Evolutionary conservation across 108 stramenopile species (phyloP), one percentile per base, ranked within the genome.

Genomic region (Nitzschia palea): DNA sequence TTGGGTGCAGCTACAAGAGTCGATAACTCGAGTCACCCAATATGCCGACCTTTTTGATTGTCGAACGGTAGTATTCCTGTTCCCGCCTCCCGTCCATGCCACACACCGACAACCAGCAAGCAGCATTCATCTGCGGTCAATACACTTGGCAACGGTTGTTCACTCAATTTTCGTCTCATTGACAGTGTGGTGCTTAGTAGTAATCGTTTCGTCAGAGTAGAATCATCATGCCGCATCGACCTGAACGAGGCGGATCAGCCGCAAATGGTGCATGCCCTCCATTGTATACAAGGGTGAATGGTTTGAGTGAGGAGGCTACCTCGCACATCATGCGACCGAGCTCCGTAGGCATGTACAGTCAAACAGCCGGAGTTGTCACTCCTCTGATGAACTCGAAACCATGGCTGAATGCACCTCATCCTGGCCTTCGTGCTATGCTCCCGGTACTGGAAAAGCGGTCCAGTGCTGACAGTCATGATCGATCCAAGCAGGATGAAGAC

Each of bases 241-340:
- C 68, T 2, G 57, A 69, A 27, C n/a, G 57, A 59, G 32, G 32
- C 22, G 68, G 68, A 59, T 28, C 55, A 20, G 52, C 66, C 22
- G 2, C 26, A 9, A 43, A 37, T 29, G 4, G 31, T 17, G 34
- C 54, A 2, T 34, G 32, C 65, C 26, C 23, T 26, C 43, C 36
- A 32, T 4, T 69, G 55, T 45, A 55, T 27, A 32, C 68, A 31
- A 29, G 52, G 40, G n/a, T 40, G 50, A 52, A 65, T 67, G 31
- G 59, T 31, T 27, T 56, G 35, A 42, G 44, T 40, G 33, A 44
- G 14, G 65, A 66, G 54, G 52, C 68, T 14, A 68, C 60, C 6
- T 55, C 76, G 3, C 56, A 55, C 33, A 77, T 77, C 58, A 74
- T 74, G 73, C 59, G 73, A 67, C 73, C 62, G 20, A 45, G 47